Conservation (phyloP, 768 basidiomycete species). For the Mycena crocata region DNA sequence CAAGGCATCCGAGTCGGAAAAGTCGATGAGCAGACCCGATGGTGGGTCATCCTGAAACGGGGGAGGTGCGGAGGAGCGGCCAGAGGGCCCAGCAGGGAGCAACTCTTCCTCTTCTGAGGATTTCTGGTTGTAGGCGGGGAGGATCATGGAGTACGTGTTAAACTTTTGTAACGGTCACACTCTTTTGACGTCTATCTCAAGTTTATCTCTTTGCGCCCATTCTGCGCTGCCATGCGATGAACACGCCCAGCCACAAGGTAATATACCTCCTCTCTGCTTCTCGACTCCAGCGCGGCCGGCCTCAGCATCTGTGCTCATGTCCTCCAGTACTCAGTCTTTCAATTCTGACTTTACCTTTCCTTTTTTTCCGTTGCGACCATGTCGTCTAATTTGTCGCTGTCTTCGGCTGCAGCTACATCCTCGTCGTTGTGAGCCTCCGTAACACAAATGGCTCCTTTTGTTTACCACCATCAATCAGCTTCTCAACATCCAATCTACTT, state of each 20-base stretch:
- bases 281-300: neutral
- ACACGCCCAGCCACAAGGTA: slow-evolving; percentile 20
- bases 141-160: slow-evolving; percentile 10
- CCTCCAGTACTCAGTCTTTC: neutral
- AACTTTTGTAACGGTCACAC: too few relatives aligned
- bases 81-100: neutral
- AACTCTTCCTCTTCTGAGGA: neutral
- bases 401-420: neutral
- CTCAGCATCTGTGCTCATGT: slow-evolving; percentile 25
- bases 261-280: neutral
- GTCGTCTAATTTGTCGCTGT: slow-evolving; percentile 4
- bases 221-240: slow-evolving; percentile 19
- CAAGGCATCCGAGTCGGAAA: slow-evolving; percentile 25
- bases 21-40: slow-evolving; percentile 23
- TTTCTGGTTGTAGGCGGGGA: slow-evolving; percentile 12
- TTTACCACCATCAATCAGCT: slow-evolving; percentile 12
- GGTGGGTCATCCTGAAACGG: slow-evolving; percentile 27
- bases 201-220: neutral
- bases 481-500: slow-evolving; percentile 27
- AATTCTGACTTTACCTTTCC: slow-evolving; percentile 13
- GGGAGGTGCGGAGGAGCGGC: slow-evolving; percentile 18
- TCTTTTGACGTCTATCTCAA: neutral
- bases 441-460: neutral
- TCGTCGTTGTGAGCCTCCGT: neutral
- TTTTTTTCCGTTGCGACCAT: slow-evolving; percentile 5